Conservation (phyloP, 1,284 basidiomycete species). For the Papiliotrema terrestris region DNA sequence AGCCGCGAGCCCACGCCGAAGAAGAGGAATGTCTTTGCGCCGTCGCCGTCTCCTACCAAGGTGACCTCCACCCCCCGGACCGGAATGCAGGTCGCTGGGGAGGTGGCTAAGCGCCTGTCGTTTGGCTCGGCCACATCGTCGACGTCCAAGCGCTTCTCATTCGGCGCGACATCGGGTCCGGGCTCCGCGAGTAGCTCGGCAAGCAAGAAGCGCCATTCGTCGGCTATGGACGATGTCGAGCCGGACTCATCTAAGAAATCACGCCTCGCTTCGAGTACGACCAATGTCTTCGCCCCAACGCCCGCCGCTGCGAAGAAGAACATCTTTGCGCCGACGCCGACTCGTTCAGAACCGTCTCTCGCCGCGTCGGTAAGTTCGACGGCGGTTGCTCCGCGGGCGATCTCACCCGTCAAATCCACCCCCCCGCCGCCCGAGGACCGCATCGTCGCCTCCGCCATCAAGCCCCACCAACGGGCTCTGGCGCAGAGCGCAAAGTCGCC, state of each 20-base stretch:
- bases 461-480: too few relatives aligned
- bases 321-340: not conserved
- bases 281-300: slow-evolving; percentile 1
- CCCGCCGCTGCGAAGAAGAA: slow-evolving; percentile 4
- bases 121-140: slow-evolving; percentile 27
- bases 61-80: slow-evolving; percentile 24
- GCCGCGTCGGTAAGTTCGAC: too few relatives aligned
- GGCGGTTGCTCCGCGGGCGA: too few relatives aligned
- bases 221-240: not conserved
- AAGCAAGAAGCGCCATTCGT: slow-evolving; percentile 8
- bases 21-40: slow-evolving; percentile 43
- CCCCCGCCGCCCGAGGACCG: too few relatives aligned
- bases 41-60: slow-evolving; percentile 31
- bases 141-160: slow-evolving; percentile 30
- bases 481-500: too few relatives aligned
- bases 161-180: slow-evolving; percentile 22
- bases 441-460: too few relatives aligned
- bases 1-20: slow-evolving; percentile 12
- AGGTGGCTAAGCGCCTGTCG: slow-evolving; percentile 37
- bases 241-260: not conserved
- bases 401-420: too few relatives aligned
- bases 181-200: not conserved
- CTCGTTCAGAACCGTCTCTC: too few relatives aligned
- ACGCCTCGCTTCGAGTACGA: not conserved
- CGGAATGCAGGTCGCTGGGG: slow-evolving; percentile 31